phyloP scores from a whole-genome alignment of 1,284 basidiomycete genomes.

The Cronartium quercuum region DNA sequence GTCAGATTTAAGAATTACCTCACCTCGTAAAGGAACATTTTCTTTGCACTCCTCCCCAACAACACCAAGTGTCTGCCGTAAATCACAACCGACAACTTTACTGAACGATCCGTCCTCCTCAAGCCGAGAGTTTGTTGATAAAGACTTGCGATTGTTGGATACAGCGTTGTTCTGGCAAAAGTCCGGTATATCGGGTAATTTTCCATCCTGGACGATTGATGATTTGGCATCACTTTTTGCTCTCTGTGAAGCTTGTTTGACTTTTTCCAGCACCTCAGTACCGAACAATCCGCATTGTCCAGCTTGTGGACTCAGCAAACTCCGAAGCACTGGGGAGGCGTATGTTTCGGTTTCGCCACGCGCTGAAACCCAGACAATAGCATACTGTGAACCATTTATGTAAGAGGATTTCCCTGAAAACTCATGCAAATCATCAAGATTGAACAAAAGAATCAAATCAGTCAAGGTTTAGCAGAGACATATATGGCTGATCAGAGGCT shows the following conservation, averaged over 20 bases:
- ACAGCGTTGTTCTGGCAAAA: constrained; percentile 12
- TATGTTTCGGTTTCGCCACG: constrained; percentile 56
- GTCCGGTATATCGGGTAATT: not conserved
- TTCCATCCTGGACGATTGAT: not conserved
- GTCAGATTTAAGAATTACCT: no score
- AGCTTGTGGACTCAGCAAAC: constrained; percentile 8
- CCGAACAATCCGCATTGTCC: constrained; percentile 33
- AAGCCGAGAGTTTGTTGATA: not conserved
- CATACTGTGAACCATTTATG: constrained; percentile 56
- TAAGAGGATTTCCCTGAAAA: constrained; percentile 48
- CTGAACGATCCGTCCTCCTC: not conserved
- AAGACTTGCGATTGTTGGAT: constrained; percentile 21
- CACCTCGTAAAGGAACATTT: not conserved
- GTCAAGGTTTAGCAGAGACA: constrained; percentile 42
- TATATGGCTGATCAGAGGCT: not conserved
- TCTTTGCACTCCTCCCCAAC: not conserved
- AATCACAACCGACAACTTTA: no score
- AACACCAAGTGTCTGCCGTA: not conserved
- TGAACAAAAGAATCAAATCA: no score
- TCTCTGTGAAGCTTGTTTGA: constrained; percentile 39
- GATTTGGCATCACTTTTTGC: constrained; percentile 32
- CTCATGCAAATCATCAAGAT: not conserved
- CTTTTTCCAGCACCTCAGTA: constrained; percentile 39
- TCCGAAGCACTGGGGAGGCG: constrained; percentile 51
- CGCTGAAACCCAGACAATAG: constrained; percentile 55